Evolutionary conservation across 2,329 filamentous ascomycete genomes (phyloP).

Genomic region (Alternaria gansuensis): DNA sequence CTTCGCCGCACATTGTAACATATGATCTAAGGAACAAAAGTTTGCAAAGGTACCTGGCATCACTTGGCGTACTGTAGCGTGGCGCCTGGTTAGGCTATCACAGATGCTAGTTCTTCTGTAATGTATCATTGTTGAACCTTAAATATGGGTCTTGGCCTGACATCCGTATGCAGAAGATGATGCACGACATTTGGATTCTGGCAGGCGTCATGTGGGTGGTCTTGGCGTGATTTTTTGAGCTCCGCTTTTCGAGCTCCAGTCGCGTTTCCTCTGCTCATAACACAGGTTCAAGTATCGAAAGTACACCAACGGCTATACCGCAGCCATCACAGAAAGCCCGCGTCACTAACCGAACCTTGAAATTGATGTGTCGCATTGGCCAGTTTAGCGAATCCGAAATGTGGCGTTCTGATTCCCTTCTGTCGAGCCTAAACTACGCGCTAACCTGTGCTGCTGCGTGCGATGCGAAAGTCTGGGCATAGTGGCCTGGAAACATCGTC

Average conservation of each 20-base stretch:
- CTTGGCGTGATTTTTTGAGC: background rate
- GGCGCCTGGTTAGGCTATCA: constrained; percentile 14
- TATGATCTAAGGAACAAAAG: constrained; percentile 25
- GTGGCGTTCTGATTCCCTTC: background rate
- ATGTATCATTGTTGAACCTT: constrained; percentile 21
- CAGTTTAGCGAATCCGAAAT: constrained; percentile 18
- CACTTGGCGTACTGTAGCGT: constrained; percentile 13
- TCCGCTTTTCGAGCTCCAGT: background rate
- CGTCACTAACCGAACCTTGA: background rate
- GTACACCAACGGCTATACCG: background rate
- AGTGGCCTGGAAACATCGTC: background rate
- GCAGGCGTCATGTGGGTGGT: background rate
- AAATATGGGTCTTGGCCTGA: background rate
- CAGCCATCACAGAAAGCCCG: background rate
- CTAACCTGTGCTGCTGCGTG: background rate
- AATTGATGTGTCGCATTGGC: background rate
- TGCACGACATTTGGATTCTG: background rate
- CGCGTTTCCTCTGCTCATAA: background rate
- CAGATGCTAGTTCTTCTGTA: constrained; percentile 13
- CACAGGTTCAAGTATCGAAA: background rate
- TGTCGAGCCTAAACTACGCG: background rate
- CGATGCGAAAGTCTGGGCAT: constrained; percentile 13
- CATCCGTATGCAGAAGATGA: background rate
- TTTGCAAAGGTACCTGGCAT: constrained; percentile 18
- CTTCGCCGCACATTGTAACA: constrained; percentile 24